Conservation (phyloP, 1,284 basidiomycete genomes). For the Ustilago vetiveriae region DNA sequence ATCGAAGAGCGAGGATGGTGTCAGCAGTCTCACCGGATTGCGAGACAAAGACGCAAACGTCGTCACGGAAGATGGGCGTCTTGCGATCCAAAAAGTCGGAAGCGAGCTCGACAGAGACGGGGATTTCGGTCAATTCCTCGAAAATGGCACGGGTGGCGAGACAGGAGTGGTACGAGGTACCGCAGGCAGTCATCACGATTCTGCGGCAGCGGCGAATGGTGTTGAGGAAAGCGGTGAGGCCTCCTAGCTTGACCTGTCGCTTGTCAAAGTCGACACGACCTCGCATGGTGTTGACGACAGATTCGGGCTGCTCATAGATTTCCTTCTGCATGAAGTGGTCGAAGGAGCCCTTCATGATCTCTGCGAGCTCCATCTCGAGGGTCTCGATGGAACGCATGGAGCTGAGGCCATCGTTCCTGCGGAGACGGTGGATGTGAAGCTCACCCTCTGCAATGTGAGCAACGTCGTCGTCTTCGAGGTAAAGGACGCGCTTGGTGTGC, state of each 20-base stretch:
- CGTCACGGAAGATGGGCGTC: conserved; percentile 99
- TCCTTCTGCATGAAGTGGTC: conserved; percentile 99
- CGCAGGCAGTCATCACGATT: conserved; percentile 96
- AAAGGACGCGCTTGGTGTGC: conserved; percentile 98
- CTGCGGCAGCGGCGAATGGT: conserved; percentile 94
- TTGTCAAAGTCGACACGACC: conserved; percentile 99
- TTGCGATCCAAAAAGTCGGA: conserved; percentile 98
- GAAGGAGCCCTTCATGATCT: conserved; percentile 99
- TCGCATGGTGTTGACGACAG: conserved; percentile 99
- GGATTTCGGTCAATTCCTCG: conserved; percentile 98
- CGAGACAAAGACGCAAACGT: conserved; percentile 94
- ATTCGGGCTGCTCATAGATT: conserved; percentile 99
- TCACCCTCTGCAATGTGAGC: conserved; percentile 95
- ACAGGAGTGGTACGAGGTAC: conserved; percentile 97
- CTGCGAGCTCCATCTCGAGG: conserved; percentile 96
- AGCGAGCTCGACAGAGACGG: conserved; percentile 94
- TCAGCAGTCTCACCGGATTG: conserved; percentile 99
- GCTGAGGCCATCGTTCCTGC: conserved; percentile 79
- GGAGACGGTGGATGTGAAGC: conserved; percentile 97
- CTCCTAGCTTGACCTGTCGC: conserved; percentile 90
- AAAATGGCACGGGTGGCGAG: conserved; percentile 98
- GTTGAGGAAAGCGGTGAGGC: conserved; percentile 90
- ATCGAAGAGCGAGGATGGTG: conserved; percentile 93
- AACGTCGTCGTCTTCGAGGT: conserved; percentile 99
- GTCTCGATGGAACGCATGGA: conserved; percentile 97